phyloP scores from a whole-genome alignment of 176 grass and related monocot species.

The Ensete glaucum region DNA sequence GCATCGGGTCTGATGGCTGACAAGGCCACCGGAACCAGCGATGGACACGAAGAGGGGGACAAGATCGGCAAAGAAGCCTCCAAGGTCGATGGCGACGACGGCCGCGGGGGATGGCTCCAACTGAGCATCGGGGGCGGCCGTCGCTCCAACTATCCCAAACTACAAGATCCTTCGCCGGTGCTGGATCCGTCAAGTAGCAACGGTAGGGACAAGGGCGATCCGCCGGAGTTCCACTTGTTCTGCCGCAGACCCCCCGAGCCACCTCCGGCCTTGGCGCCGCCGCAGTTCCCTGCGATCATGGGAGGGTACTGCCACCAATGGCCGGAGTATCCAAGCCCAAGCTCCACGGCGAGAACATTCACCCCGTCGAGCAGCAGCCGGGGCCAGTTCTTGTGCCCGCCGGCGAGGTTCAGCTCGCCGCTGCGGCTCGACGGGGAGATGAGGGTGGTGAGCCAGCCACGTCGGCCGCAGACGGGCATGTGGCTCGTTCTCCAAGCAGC shows the following conservation, averaged over 20 bases:
- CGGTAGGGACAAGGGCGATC: background rate
- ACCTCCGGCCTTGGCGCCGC: background rate
- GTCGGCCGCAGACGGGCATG: conserved; percentile 44
- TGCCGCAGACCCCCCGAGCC: background rate
- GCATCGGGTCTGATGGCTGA: background rate
- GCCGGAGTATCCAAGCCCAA: background rate
- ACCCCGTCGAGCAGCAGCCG: background rate
- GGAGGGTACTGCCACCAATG: background rate
- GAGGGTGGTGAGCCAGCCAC: conserved; percentile 54
- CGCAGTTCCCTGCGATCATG: background rate
- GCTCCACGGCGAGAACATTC: background rate
- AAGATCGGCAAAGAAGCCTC: background rate
- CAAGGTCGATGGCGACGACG: background rate
- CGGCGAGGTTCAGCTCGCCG: background rate
- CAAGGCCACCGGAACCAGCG: background rate
- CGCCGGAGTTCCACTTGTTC: background rate
- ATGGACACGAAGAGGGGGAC: background rate
- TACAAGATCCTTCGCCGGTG: background rate
- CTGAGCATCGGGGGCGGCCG: background rate
- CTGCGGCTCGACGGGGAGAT: conserved; percentile 2
- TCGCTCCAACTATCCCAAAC: background rate
- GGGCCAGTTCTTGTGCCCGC: background rate
- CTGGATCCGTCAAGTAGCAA: background rate
- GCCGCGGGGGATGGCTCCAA: background rate
- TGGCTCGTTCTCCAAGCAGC: conserved; percentile 63